phyloP scores from a whole-genome alignment of 192 early-diverging fungal species.

The Helicostylum pulchrum region DNA sequence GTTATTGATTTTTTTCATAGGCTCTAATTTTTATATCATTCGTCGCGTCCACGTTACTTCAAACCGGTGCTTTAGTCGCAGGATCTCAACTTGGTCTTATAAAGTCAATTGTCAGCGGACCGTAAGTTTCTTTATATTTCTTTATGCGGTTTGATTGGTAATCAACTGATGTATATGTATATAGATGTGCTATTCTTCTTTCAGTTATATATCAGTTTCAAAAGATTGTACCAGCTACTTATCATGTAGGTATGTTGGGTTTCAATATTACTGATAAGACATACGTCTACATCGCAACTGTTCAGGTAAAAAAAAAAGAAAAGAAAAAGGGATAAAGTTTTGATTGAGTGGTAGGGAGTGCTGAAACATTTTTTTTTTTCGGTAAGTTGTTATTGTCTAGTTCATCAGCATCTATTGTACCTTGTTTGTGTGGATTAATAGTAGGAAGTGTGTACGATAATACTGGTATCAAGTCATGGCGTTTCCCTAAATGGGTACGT shows the following conservation, averaged over 20 bases:
- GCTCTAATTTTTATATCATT: slow-evolving; percentile 49
- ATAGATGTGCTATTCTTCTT: slow-evolving; percentile 50
- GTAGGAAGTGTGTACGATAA: slow-evolving; percentile 44
- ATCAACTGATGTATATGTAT: background rate
- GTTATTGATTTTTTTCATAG: slow-evolving; percentile 17
- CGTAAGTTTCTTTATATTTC: slow-evolving; percentile 37
- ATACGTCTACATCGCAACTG: slow-evolving; percentile 40
- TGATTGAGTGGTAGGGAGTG: too few relatives aligned
- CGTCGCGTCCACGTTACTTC: slow-evolving; percentile 47
- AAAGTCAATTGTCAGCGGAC: slow-evolving; percentile 44
- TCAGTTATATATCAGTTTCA: slow-evolving; percentile 53
- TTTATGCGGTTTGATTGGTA: background rate
- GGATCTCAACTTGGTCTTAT: slow-evolving; percentile 36
- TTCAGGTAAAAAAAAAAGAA: slow-evolving; percentile 34
- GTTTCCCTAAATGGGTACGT: slow-evolving; percentile 41
- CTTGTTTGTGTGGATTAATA: slow-evolving; percentile 42
- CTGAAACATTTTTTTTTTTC: too few relatives aligned
- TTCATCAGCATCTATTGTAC: slow-evolving; percentile 37
- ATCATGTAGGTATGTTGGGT: slow-evolving; percentile 42
- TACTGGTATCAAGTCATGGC: slow-evolving; percentile 43
- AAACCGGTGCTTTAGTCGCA: slow-evolving; percentile 42
- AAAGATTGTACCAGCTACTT: slow-evolving; percentile 41
- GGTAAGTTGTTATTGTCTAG: slow-evolving; percentile 40
- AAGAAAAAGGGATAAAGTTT: too few relatives aligned
- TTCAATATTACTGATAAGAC: slow-evolving; percentile 44